These are phyloP conservation scores for Cryptococcus sp. DNA, from an alignment of 1,284 basidiomycete genomes.

Conservation along the genomic window DNA sequence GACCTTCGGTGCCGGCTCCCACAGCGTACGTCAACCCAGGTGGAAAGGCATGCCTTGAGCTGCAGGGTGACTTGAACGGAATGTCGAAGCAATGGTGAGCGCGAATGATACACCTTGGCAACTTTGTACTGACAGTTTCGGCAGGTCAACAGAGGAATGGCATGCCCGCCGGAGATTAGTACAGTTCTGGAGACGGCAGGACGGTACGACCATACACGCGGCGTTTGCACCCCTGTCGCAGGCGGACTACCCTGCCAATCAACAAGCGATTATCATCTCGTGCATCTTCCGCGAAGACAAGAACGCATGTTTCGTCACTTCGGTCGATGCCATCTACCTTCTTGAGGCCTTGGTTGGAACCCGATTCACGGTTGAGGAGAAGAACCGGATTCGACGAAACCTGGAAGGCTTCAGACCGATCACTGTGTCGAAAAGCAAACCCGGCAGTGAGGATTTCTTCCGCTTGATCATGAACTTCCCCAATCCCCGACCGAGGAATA, in stretches of 20 bases:
- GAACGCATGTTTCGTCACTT: slow-evolving; percentile 82
- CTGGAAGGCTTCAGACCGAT: slow-evolving; percentile 88
- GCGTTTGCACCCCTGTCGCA: slow-evolving; percentile 56
- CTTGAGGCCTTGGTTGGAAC: slow-evolving; percentile 83
- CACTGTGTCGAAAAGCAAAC: slow-evolving; percentile 84
- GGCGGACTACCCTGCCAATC: slow-evolving; percentile 54
- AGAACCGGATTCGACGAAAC: slow-evolving; percentile 92
- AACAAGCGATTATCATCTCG: slow-evolving; percentile 61
- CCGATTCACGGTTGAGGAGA: slow-evolving; percentile 89
- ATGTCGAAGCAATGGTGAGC: slow-evolving; percentile 60
- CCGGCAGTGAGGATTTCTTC: slow-evolving; percentile 81
- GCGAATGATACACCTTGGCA: background rate
- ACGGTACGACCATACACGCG: slow-evolving; percentile 57
- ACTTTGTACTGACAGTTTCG: background rate
- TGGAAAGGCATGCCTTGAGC: slow-evolving; percentile 47
- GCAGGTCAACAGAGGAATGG: slow-evolving; percentile 58
- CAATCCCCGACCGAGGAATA: slow-evolving; percentile 89
- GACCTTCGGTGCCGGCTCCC: slow-evolving; percentile 21
- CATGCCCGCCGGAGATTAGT: slow-evolving; percentile 56
- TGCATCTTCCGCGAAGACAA: slow-evolving; percentile 86
- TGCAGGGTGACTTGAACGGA: slow-evolving; percentile 56
- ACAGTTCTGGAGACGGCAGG: slow-evolving; percentile 59
- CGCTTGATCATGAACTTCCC: slow-evolving; percentile 94
- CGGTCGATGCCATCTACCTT: slow-evolving; percentile 91
- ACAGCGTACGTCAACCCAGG: slow-evolving; percentile 25